Conservation (phyloP, 208 protist genomes). For the Acanthamoeba lenticulata region DNA sequence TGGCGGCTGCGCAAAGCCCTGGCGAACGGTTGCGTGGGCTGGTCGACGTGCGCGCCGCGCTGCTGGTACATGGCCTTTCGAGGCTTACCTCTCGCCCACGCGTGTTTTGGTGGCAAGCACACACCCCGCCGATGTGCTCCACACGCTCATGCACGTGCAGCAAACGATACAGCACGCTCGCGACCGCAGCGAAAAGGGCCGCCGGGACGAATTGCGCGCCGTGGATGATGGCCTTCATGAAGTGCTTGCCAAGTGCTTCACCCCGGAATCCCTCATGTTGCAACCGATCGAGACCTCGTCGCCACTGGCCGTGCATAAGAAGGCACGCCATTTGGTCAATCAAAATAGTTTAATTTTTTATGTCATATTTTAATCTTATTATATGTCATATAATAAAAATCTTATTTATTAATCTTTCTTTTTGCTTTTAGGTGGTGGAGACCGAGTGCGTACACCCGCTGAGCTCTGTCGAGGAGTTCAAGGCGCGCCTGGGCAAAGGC, state of each 20-base stretch:
- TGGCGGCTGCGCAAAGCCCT: not conserved
- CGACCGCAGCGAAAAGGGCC: not conserved
- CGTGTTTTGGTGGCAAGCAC: not conserved
- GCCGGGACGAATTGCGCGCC: not conserved
- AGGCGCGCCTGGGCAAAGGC: constrained; percentile 57
- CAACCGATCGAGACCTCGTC: not conserved
- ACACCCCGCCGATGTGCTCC: not conserved
- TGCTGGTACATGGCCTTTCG: not conserved
- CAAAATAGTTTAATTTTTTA: too few relatives aligned
- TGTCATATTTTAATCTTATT: too few relatives aligned
- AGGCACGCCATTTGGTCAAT: too few relatives aligned
- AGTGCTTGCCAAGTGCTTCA: not conserved
- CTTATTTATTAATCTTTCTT: not conserved
- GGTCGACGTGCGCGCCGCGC: not conserved
- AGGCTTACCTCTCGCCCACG: not conserved
- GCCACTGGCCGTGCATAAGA: not conserved
- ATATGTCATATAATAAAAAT: not conserved
- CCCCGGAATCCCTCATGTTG: not conserved
- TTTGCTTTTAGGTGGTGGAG: constrained; percentile 4
- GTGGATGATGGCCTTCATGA: not conserved
- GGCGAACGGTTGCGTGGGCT: not conserved
- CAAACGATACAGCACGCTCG: not conserved
- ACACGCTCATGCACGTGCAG: not conserved
- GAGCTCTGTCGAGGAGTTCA: constrained; percentile 52
- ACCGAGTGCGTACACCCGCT: constrained; percentile 69